Evolutionary conservation across 257 asterid genomes (phyloP).

Genomic region (Schizonepeta tenuifolia): DNA sequence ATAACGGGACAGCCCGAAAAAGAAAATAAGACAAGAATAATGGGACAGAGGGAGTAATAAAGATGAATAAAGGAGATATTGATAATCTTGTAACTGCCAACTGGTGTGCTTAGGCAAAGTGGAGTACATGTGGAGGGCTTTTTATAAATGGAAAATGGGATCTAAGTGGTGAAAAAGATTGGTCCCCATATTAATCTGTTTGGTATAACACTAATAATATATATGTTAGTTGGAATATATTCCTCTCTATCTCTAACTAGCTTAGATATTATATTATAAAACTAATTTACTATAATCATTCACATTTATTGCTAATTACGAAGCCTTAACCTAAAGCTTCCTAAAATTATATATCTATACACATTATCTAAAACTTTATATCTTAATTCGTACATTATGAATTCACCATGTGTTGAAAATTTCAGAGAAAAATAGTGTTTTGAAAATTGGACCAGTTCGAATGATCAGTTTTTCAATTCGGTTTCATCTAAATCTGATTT

Average conservation of each 20-base stretch:
- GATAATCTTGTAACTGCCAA: conserved; percentile 33
- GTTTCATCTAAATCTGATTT: too few species aligned
- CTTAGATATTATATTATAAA: neutral
- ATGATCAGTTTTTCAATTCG: too few species aligned
- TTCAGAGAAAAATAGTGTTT: too few species aligned
- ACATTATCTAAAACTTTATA: too few species aligned
- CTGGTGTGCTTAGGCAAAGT: conserved; percentile 29
- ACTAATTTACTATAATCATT: too few species aligned
- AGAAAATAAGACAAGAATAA: too few species aligned
- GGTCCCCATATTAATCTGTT: conserved; percentile 36
- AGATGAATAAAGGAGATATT: neutral
- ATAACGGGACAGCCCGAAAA: too few species aligned
- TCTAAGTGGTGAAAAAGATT: conserved; percentile 32
- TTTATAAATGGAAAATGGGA: conserved; percentile 13
- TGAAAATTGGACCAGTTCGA: too few species aligned
- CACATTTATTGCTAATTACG: neutral
- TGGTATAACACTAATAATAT: neutral
- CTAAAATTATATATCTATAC: neutral
- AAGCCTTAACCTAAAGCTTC: neutral
- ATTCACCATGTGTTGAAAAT: too few species aligned
- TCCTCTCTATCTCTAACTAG: conserved; percentile 1
- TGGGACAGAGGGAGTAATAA: too few species aligned
- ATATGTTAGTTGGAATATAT: neutral
- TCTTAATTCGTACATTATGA: too few species aligned
- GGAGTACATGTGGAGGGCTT: conserved; percentile 31